These are phyloP conservation scores for Fusarium sp. DNA, from an alignment of 2,329 filamentous ascomycete genomes.

Conservation along the genomic window DNA sequence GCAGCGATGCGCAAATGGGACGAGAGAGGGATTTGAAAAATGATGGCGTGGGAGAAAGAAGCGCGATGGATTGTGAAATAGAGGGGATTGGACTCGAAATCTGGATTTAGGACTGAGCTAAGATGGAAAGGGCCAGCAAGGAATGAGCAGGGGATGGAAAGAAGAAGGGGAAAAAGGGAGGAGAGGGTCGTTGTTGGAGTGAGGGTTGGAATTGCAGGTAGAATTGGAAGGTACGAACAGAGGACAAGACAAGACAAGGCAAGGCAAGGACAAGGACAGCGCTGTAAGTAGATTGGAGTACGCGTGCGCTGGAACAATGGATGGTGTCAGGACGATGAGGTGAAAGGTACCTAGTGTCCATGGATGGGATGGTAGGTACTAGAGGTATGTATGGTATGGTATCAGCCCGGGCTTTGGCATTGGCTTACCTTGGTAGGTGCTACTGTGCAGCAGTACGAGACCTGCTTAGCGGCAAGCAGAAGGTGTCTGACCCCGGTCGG, in stretches of 20 bases:
- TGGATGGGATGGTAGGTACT: no score
- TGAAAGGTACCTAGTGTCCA: constrained; percentile 16
- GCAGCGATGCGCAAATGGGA: constrained; percentile 22
- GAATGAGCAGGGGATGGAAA: constrained; percentile 39
- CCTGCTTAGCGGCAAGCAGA: constrained; percentile 43
- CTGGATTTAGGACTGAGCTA: constrained; percentile 32
- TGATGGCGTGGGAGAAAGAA: constrained; percentile 37
- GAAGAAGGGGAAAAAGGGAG: constrained; percentile 34
- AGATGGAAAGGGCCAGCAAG: constrained; percentile 38
- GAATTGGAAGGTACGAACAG: constrained; percentile 14
- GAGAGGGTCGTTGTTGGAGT: constrained; percentile 31
- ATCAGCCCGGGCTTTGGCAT: constrained; percentile 43
- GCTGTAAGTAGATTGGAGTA: constrained; percentile 31
- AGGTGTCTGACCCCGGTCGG: constrained; percentile 43
- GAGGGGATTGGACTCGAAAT: constrained; percentile 41
- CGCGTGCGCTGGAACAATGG: constrained; percentile 46
- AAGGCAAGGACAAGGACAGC: constrained; percentile 15
- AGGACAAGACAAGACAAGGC: constrained; percentile 7
- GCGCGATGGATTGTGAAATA: constrained; percentile 31
- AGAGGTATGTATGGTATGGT: constrained; percentile 38
- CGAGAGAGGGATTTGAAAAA: constrained; percentile 32
- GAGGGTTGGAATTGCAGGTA: constrained; percentile 31
- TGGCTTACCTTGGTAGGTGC: constrained; percentile 22
- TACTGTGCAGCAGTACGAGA: constrained; percentile 35
- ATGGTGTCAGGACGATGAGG: constrained; percentile 45